Evolutionary conservation across 2,329 filamentous ascomycete species (phyloP), one percentile per base, ranked within the genome.

Genomic region (Cladosporium austrohemisphaericum): DNA sequence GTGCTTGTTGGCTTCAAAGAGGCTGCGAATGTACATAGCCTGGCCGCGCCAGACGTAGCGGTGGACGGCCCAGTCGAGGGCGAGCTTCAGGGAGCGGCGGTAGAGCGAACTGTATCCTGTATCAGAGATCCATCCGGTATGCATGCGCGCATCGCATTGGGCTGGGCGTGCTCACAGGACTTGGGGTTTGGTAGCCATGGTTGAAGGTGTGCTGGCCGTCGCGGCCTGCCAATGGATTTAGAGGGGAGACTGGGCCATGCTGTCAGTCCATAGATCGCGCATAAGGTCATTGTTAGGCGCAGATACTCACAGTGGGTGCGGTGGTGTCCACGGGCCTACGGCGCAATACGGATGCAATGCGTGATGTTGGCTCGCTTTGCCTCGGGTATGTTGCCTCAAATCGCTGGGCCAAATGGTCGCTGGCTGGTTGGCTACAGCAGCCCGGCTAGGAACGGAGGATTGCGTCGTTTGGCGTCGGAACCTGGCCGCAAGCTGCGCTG

Each of bases 11-110:
- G 89, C 89, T 69, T 98, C 93, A 67, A 97, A 98, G 11, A 97
- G 79, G 29, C 86, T 90, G 62, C 93, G 85, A 63, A 98, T 95
- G 70, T 98, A 97, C 56, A 97, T 76, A 25, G 93, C 93, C 71
- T 97, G 93, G 55, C 92, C 91, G 62, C 93, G 86, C 92, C 93
- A 98, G 54, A 96, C 74, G 63, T 92, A 83, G 59, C 93, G 82
- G 68, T 96, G 88, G 55, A 97, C 90, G 51, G 89, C 83, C 93
- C 93, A 98, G 75, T 96, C 90, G 58, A 97, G 83, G 33, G 93
- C 80, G 57, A 96, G 83, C 78, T 96, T 96, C 66, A 98, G 72
- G 20, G 90, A 90, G 60, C 90, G 88, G 66, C 92, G 85, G 72
- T 98, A 98, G 53, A 98, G 85, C 55, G 76, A 77, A 59, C 82